These are phyloP conservation scores for Polyporus tsugae DNA, from an alignment of 1,284 basidiomycete species.

Conservation along the genomic window DNA sequence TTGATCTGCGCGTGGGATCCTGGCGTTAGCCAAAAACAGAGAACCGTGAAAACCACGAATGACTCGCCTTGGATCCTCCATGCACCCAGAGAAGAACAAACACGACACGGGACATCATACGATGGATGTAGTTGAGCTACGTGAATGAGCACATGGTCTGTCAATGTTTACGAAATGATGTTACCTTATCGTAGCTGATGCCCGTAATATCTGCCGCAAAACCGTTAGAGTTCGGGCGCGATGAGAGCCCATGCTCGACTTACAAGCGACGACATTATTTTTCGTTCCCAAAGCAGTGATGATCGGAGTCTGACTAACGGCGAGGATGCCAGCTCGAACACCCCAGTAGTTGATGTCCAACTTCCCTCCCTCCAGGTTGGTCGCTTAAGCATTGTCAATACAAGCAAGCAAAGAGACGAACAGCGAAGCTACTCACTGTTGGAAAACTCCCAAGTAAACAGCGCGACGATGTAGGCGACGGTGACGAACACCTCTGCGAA, in stretches of 20 bases:
- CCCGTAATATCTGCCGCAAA: conserved; percentile 60
- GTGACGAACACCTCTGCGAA: conserved; percentile 57
- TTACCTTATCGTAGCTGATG: conserved; percentile 63
- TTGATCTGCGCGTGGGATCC: conserved; percentile 9
- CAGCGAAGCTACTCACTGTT: conserved; percentile 50
- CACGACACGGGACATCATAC: conserved; percentile 57
- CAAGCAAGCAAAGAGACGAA: background rate
- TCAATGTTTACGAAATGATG: background rate
- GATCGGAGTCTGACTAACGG: conserved; percentile 65
- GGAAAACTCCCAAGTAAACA: conserved; percentile 58
- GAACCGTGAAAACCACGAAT: background rate
- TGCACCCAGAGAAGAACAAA: conserved; percentile 62
- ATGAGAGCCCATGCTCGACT: conserved; percentile 34
- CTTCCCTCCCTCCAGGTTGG: conserved; percentile 43
- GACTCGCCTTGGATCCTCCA: conserved; percentile 50
- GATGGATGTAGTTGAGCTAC: conserved; percentile 61
- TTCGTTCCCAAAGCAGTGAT: conserved; percentile 69
- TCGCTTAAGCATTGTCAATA: conserved; percentile 42
- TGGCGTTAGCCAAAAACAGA: background rate
- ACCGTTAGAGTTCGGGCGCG: background rate
- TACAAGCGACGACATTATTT: conserved; percentile 69
- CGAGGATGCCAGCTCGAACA: conserved; percentile 58
- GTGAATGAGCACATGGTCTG: background rate
- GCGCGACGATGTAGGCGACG: conserved; percentile 51
- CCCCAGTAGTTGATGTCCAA: conserved; percentile 52